phyloP scores from a whole-genome alignment of 1,284 basidiomycete genomes.

The Phlebopus sp. region DNA sequence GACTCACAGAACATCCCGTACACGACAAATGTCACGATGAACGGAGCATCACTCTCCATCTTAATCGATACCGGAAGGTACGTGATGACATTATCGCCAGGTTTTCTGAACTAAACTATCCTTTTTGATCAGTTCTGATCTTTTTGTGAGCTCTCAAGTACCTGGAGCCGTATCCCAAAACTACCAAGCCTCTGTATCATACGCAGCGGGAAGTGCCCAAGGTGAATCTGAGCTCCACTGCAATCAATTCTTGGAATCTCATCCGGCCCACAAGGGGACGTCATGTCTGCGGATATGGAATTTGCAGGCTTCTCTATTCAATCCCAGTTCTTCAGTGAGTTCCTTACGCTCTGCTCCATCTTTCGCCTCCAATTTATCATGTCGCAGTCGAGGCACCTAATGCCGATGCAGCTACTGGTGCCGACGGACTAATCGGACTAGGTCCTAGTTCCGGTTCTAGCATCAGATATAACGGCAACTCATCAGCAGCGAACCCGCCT shows the following conservation, averaged over 20 bases:
- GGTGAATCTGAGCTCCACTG: constrained; percentile 1
- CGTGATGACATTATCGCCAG: constrained; percentile 5
- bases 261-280: constrained; percentile 37
- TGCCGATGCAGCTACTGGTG: constrained; percentile 28
- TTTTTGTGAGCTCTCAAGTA: constrained; percentile 24
- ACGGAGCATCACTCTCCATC: constrained; percentile 45
- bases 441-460: constrained; percentile 47
- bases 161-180: constrained; percentile 17
- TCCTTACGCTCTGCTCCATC: background rate
- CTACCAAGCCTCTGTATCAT: constrained; percentile 15
- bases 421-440: constrained; percentile 47
- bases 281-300: constrained; percentile 50
- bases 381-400: constrained; percentile 21
- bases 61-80: constrained; percentile 71
- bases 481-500: constrained; percentile 44
- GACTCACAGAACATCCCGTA: constrained; percentile 49
- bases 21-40: constrained; percentile 50
- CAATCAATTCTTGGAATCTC: constrained; percentile 4
- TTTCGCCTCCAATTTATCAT: background rate
- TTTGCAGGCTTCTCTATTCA: constrained; percentile 54
- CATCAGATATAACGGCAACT: constrained; percentile 8
- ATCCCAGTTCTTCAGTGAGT: constrained; percentile 64
- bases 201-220: constrained; percentile 25
- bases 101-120: background rate
- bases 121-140: constrained; percentile 22